Evolutionary conservation across 129 eudicot species (phyloP), one percentile per base, ranked within the genome.

Genomic region (Artemisia annua): DNA sequence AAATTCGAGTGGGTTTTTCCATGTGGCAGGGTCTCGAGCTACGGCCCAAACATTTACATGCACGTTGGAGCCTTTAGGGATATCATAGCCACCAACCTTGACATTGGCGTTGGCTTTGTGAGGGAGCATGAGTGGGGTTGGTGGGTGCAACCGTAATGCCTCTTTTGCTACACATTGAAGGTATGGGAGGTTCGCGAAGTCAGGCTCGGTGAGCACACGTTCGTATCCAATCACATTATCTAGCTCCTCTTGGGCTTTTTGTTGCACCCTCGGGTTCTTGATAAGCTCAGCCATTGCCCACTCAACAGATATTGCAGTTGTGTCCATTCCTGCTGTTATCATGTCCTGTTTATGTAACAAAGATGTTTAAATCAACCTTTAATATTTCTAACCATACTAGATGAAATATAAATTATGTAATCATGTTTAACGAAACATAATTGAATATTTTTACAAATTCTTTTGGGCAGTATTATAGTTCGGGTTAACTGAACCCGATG

Each of bases 271-370:
- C 9, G 95, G 97, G 66, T 90, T 85, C 83, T 84, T 82, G 67
- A 90, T 70, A 49, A 90, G 68, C 84, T 90, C 97, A 0, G 97
- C 97, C 97, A 90, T 81, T 14, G 91, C 97, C 97, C 97, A 90
- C 60, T 90, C 94, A 13, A 85, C 95, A 2, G 87, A 61, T 28
- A 87, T 85, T 2, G 91, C 84, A 1, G 88, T 77, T 24, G 95
- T 87, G 81, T 90, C 97, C 91, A 85, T 90, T 62, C 94, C 94
- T 0, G 95, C 91, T 0, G 90, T 85, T 53, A 90, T 87, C 94
- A 90, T 90, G 86, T 90, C 97, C 97, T 90, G 84, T 73, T 68
- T 60, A 70, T 24, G 52, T 39, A 68, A 50, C 22, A 80, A 62
- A 55, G 15, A 48, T 15, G 16, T 44, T 20, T 24, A 48, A 67